phyloP scores from a whole-genome alignment of 2,329 filamentous ascomycete species.

The Aspergillus ochraceoroseus region DNA sequence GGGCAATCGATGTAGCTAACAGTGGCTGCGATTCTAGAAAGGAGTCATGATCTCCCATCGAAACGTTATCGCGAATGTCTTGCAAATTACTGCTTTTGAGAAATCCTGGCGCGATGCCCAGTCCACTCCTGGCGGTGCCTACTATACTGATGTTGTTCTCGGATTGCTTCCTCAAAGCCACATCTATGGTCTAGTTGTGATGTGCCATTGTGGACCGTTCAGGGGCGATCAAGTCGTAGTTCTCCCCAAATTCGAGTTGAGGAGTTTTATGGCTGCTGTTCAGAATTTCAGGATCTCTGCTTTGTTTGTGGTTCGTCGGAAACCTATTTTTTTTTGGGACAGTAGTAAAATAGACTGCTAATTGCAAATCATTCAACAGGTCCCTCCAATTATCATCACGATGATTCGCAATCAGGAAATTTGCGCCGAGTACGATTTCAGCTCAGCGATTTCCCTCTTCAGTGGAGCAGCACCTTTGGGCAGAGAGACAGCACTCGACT shows the following conservation, averaged over 20 bases:
- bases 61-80: constrained; percentile 71
- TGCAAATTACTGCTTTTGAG: constrained; percentile 58
- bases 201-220: constrained; percentile 61
- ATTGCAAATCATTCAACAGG: too few species aligned
- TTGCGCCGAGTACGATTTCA: constrained; percentile 65
- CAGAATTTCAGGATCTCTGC: constrained; percentile 64
- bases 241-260: constrained; percentile 68
- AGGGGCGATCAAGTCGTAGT: constrained; percentile 70
- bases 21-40: constrained; percentile 51
- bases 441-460: constrained; percentile 60
- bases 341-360: too few species aligned
- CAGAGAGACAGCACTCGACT: constrained; percentile 62
- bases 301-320: constrained; percentile 59
- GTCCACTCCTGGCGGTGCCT: constrained; percentile 36
- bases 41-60: constrained; percentile 76
- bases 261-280: constrained; percentile 59
- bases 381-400: constrained; percentile 75
- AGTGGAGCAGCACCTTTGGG: constrained; percentile 76
- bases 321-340: too few species aligned
- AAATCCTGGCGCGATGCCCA: constrained; percentile 28
- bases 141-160: constrained; percentile 55
- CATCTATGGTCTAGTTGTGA: constrained; percentile 71
- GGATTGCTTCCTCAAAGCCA: constrained; percentile 76
- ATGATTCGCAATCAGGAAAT: constrained; percentile 62
- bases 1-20: constrained; percentile 12